Conservation (phyloP, 2,329 filamentous ascomycete species). For the Zasmidium cellare region DNA sequence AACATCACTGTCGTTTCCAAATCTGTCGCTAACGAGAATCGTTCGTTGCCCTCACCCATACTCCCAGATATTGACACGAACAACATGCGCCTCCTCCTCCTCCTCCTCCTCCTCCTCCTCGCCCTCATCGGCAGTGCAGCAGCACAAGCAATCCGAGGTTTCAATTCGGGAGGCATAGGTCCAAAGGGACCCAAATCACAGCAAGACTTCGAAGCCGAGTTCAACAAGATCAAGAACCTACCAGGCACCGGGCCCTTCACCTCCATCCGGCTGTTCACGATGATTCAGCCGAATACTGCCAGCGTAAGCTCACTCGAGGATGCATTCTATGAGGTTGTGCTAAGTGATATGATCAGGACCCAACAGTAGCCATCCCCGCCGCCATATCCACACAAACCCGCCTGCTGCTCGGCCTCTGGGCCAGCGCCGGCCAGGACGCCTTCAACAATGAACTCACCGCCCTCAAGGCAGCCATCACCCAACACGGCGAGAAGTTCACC, state of each 20-base stretch:
- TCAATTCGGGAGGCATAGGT: conserved; percentile 5
- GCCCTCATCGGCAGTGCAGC: neutral
- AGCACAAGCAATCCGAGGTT: neutral
- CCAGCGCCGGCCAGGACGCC: conserved; percentile 40
- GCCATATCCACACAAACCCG: conserved; percentile 77
- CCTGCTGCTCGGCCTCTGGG: conserved; percentile 81
- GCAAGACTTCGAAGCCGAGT: conserved; percentile 63
- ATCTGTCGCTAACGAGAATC: no score
- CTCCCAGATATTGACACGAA: no score
- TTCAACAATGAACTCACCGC: conserved; percentile 75
- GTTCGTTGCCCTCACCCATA: no score
- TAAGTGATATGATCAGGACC: conserved; percentile 47
- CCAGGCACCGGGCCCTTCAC: conserved; percentile 61
- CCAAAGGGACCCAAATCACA: conserved; percentile 4
- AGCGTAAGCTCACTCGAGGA: no score
- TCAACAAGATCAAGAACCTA: conserved; percentile 64
- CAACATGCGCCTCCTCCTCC: neutral
- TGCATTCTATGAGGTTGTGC: no score
- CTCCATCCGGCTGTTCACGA: conserved; percentile 71
- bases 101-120: neutral
- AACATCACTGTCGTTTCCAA: no score
- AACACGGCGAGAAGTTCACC: conserved; percentile 66
- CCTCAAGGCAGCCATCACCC: conserved; percentile 65
- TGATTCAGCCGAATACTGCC: conserved; percentile 53
- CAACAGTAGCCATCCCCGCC: conserved; percentile 72